Percentiles rank a stretch among this genome's conserved stretches.
Evolutionary conservation across 192 early-diverging fungal genomes (phyloP).

Genomic region (Gonapodya prolifera): DNA sequence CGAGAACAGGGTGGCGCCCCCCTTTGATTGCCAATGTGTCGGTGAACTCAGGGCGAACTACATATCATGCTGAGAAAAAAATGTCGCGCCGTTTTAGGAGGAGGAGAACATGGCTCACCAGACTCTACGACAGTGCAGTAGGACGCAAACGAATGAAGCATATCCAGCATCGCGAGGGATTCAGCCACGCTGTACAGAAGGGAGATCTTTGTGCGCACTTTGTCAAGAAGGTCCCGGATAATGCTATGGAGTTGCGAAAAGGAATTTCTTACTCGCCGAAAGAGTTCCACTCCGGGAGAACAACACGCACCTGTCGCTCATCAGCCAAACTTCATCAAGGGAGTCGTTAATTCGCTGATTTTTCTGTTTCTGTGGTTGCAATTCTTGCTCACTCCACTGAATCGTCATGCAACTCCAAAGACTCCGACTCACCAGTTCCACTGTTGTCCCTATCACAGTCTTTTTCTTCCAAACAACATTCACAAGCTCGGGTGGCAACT

Average conservation of each 20-base stretch:
- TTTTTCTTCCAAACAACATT: constrained; percentile 57
- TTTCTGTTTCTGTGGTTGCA: constrained; percentile 41
- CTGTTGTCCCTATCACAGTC: constrained; percentile 51
- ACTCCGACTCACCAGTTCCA: constrained; percentile 49
- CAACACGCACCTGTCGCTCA: constrained; percentile 54
- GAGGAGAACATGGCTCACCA: constrained; percentile 11
- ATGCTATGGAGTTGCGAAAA: constrained; percentile 13
- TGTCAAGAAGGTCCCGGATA: constrained; percentile 29
- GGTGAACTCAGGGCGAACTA: constrained; percentile 64
- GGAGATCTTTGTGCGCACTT: constrained; percentile 43
- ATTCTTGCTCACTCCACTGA: background rate
- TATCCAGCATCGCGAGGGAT: constrained; percentile 64
- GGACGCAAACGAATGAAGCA: constrained; percentile 62
- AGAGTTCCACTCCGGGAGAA: background rate
- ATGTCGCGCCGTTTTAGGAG: background rate
- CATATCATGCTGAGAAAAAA: background rate
- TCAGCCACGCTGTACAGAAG: constrained; percentile 62
- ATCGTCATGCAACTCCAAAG: background rate
- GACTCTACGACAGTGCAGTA: constrained; percentile 42
- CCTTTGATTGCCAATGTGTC: constrained; percentile 61
- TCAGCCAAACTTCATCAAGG: constrained; percentile 65
- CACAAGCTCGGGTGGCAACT: constrained; percentile 55
- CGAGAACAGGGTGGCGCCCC: constrained; percentile 65
- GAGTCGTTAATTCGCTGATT: constrained; percentile 75
- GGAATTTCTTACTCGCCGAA: background rate